A percentile compares a stretch with the other conserved stretches of the same genome.
These are phyloP conservation scores for Striga hermonthica DNA, from an alignment of 305 asterid species.

Conservation along the genomic window DNA sequence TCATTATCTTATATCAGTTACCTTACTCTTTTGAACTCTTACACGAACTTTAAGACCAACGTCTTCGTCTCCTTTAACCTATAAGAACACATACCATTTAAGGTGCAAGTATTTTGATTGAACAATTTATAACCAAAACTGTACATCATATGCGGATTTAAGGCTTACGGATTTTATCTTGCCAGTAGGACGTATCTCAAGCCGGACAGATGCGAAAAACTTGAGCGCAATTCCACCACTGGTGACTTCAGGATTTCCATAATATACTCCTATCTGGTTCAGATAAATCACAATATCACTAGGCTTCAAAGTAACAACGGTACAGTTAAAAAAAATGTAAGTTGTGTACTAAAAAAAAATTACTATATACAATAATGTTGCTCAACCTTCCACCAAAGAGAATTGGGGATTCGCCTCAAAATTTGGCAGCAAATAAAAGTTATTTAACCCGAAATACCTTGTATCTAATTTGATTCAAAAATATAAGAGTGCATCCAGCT, in stretches of 20 bases:
- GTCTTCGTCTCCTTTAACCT: conserved; percentile 96
- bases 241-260: conserved; percentile 98
- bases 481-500: conserved; percentile 96
- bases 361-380: conserved; percentile 1
- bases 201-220: conserved; percentile 97
- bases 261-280: conserved; percentile 91
- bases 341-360: neutral
- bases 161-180: conserved; percentile 93
- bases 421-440: conserved; percentile 13
- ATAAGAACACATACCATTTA: conserved; percentile 25
- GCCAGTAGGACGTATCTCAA: conserved; percentile 94
- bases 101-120: conserved; percentile 25
- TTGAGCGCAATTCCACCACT: conserved; percentile 98
- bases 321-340: conserved; percentile 9
- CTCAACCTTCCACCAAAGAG: neutral
- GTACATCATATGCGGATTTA: conserved; percentile 27
- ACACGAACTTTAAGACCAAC: conserved; percentile 94
- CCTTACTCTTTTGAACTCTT: conserved; percentile 99
- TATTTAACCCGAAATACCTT: conserved; percentile 48
- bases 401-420: conserved; percentile 10
- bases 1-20: conserved; percentile 25
- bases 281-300: conserved; percentile 21
- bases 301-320: conserved; percentile 25
- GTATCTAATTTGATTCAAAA: conserved; percentile 93
- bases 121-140: conserved; percentile 19